A percentile compares a stretch with the other conserved stretches of the same genome.
Evolutionary conservation across 1,139 yeast species (phyloP).

Genomic region (Pichia sp.): DNA sequence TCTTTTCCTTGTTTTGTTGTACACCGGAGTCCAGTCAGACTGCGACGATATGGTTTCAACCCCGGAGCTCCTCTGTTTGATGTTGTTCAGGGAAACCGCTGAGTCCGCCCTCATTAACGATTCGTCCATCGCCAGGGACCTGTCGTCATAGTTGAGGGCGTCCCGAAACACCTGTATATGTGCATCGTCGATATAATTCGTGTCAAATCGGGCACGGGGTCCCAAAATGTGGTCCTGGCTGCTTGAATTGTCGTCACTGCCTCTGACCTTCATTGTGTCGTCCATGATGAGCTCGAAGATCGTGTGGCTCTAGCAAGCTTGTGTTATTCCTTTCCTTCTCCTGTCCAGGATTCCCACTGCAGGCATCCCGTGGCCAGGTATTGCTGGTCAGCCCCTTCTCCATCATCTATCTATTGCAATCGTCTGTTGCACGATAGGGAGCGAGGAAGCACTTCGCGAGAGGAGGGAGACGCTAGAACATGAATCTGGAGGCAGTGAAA

Average conservation of each 20-base stretch:
- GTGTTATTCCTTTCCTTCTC: no score
- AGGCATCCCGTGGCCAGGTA: background rate
- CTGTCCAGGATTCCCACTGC: background rate
- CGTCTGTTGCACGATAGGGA: background rate
- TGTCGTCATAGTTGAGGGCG: conserved; percentile 36
- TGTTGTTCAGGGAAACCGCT: background rate
- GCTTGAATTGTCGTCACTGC: background rate
- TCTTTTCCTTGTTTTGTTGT: conserved; percentile 27
- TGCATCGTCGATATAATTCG: conserved; percentile 29
- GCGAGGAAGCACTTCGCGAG: background rate
- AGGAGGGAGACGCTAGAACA: background rate
- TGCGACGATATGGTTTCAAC: conserved; percentile 49
- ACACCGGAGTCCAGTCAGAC: conserved; percentile 67
- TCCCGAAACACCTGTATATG: conserved; percentile 37
- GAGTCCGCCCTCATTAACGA: conserved; percentile 16
- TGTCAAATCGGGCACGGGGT: conserved; percentile 15
- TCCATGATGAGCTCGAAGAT: background rate
- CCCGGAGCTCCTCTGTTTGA: conserved; percentile 24
- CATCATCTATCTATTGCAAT: background rate
- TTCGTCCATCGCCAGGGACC: conserved; percentile 3
- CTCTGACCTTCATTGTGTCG: conserved; percentile 1
- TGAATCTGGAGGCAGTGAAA: background rate
- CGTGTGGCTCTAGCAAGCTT: background rate
- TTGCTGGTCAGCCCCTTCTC: background rate
- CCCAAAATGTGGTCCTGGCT: background rate